Conservation (phyloP, 2,329 filamentous ascomycete species). For the Rhynchosporium agropyri region DNA sequence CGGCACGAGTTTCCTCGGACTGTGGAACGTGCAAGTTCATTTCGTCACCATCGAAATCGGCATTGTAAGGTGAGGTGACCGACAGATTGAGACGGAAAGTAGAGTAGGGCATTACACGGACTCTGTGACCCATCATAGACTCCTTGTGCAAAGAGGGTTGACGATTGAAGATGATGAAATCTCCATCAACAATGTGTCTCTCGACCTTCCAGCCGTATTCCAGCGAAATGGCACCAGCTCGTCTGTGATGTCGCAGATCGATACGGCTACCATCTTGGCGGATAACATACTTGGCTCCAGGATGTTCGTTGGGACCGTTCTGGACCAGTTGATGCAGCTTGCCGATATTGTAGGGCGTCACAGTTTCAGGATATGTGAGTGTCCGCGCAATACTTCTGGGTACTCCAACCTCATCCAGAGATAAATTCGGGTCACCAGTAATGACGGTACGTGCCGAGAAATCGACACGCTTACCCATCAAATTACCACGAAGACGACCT, state of each 20-base stretch:
- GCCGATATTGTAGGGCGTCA: slow-evolving; percentile 96
- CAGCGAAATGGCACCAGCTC: slow-evolving; percentile 77
- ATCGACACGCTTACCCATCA: slow-evolving; percentile 99
- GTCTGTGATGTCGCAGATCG: slow-evolving; percentile 90
- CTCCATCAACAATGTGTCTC: slow-evolving; percentile 91
- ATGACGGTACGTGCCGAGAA: slow-evolving; percentile 99
- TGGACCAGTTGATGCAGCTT: slow-evolving; percentile 87
- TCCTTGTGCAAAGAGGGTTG: slow-evolving; percentile 99
- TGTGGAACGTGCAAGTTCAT: slow-evolving; percentile 99
- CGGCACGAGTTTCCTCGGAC: slow-evolving; percentile 92
- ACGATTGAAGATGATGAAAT: slow-evolving; percentile 99
- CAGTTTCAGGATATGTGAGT: slow-evolving; percentile 93
- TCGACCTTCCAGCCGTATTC: slow-evolving; percentile 99
- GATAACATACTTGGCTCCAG: slow-evolving; percentile 95
- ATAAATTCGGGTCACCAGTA: slow-evolving; percentile 95
- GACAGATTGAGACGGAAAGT: slow-evolving; percentile 98
- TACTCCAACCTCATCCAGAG: slow-evolving; percentile 95
- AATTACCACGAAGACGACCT: slow-evolving; percentile 92
- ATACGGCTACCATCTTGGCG: slow-evolving; percentile 91
- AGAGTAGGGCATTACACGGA: slow-evolving; percentile 97
- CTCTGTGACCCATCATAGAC: slow-evolving; percentile 99
- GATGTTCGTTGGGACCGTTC: slow-evolving; percentile 93
- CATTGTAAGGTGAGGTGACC: slow-evolving; percentile 98
- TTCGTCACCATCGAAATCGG: slow-evolving; percentile 99
- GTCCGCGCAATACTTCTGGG: slow-evolving; percentile 90